These are phyloP conservation scores for Exophiala bonariae DNA, from an alignment of 2,329 filamentous ascomycete genomes.

Conservation along the genomic window DNA sequence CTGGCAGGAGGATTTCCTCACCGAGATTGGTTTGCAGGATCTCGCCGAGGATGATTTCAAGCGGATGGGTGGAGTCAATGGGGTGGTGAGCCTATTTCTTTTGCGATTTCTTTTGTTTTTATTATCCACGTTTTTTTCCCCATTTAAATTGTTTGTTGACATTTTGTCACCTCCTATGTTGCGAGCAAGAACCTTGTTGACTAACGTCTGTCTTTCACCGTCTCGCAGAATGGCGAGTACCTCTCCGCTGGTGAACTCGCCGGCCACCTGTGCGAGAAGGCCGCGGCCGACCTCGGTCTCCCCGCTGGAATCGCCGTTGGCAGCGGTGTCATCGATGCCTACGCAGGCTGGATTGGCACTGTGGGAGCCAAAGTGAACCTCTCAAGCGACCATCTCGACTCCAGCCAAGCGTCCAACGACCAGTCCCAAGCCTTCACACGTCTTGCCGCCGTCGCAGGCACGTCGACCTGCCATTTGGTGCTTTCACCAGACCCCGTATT, in stretches of 20 bases:
- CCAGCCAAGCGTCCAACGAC: slow-evolving; percentile 72
- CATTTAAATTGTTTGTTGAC: slow-evolving; percentile 6
- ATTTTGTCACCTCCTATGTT: background rate
- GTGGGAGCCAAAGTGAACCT: slow-evolving; percentile 94
- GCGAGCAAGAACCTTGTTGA: too few relatives aligned
- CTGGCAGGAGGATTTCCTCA: slow-evolving; percentile 95
- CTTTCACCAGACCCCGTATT: slow-evolving; percentile 94
- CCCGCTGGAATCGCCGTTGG: slow-evolving; percentile 87
- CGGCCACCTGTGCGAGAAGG: slow-evolving; percentile 79
- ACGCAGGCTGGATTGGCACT: slow-evolving; percentile 97
- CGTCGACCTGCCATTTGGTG: slow-evolving; percentile 94
- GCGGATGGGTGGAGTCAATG: slow-evolving; percentile 90
- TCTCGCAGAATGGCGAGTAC: slow-evolving; percentile 78
- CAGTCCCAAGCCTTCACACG: slow-evolving; percentile 90
- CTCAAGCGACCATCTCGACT: slow-evolving; percentile 65
- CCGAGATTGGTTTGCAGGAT: slow-evolving; percentile 81
- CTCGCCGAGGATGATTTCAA: slow-evolving; percentile 83
- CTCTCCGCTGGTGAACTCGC: slow-evolving; percentile 89
- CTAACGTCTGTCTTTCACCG: too few relatives aligned
- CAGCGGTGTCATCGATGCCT: slow-evolving; percentile 96
- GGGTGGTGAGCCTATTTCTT: slow-evolving; percentile 72
- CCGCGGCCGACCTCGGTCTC: slow-evolving; percentile 79
- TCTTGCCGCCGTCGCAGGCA: slow-evolving; percentile 90
- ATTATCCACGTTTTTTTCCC: background rate
- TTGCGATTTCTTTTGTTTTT: slow-evolving; percentile 1